These are phyloP conservation scores for Trichophyton benhamiae DNA, from an alignment of 2,329 filamentous ascomycete species.

Conservation along the genomic window DNA sequence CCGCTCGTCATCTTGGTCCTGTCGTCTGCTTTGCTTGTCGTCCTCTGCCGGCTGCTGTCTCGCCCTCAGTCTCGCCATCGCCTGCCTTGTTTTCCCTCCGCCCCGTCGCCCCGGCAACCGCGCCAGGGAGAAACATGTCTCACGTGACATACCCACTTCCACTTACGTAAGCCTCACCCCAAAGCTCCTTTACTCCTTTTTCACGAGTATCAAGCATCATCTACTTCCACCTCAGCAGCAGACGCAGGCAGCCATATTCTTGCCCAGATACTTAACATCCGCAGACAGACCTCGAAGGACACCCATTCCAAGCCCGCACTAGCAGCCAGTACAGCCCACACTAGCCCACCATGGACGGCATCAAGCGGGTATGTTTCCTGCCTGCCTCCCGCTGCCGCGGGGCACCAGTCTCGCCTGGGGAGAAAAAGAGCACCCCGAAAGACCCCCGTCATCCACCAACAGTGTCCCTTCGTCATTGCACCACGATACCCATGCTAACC, in stretches of 20 bases:
- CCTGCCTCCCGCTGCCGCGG: constrained; percentile 5
- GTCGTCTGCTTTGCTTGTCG: background rate
- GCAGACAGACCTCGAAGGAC: background rate
- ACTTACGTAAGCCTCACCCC: no score
- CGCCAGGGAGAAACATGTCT: background rate
- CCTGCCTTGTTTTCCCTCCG: background rate
- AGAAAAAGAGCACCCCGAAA: background rate
- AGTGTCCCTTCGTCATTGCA: background rate
- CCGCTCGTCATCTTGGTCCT: background rate
- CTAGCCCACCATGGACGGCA: constrained; percentile 60
- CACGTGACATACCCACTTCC: background rate
- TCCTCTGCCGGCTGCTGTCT: background rate
- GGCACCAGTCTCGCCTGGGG: background rate
- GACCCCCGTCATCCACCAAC: background rate
- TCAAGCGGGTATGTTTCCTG: constrained; percentile 62
- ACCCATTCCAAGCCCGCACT: constrained; percentile 14
- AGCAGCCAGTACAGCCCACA: constrained; percentile 16
- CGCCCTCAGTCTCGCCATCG: background rate
- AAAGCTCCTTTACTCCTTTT: no score
- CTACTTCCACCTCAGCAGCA: background rate
- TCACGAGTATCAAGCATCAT: no score
- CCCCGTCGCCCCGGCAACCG: background rate
- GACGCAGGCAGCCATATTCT: background rate
- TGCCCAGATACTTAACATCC: background rate
- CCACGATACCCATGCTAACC: background rate